Conservation (phyloP, 345 rosid species). For the Salix suchowensis region DNA sequence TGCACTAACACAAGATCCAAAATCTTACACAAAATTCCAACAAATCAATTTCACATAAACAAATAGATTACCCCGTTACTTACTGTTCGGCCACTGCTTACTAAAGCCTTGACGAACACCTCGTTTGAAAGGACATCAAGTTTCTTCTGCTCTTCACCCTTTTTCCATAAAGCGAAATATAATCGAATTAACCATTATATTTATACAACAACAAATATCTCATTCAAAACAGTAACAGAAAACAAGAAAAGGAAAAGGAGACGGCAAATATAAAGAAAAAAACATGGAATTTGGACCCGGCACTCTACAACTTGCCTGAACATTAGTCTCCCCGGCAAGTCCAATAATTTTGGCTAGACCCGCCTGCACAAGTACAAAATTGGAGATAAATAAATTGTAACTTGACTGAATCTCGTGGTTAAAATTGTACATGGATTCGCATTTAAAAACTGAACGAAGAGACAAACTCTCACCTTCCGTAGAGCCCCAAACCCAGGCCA, state of each 20-base stretch:
- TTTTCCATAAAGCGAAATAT: not conserved
- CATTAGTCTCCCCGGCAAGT: slow-evolving; percentile 94
- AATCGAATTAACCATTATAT: not conserved
- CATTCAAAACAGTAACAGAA: not conserved
- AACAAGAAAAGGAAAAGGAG: not conserved
- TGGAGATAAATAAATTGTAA: not conserved
- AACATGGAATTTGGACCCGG: not conserved
- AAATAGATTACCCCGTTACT: slow-evolving; percentile 18
- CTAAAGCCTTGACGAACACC: slow-evolving; percentile 84
- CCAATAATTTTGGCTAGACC: slow-evolving; percentile 94
- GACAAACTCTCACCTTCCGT: too few relatives aligned
- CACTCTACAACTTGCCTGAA: slow-evolving; percentile 53
- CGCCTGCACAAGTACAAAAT: slow-evolving; percentile 50
- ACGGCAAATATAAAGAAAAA: not conserved
- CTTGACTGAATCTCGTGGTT: too few relatives aligned
- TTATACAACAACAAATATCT: not conserved
- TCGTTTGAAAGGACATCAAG: slow-evolving; percentile 95
- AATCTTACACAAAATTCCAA: slow-evolving; percentile 10
- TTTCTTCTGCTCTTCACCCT: slow-evolving; percentile 99
- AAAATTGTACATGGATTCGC: too few relatives aligned
- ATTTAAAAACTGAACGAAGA: too few relatives aligned
- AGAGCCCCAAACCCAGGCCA: too few relatives aligned
- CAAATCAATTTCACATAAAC: not conserved
- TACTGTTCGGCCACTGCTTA: slow-evolving; percentile 96
- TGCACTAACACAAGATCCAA: slow-evolving; percentile 48